phyloP scores from a whole-genome alignment of 768 basidiomycete genomes.

The Hericium alpestre region DNA sequence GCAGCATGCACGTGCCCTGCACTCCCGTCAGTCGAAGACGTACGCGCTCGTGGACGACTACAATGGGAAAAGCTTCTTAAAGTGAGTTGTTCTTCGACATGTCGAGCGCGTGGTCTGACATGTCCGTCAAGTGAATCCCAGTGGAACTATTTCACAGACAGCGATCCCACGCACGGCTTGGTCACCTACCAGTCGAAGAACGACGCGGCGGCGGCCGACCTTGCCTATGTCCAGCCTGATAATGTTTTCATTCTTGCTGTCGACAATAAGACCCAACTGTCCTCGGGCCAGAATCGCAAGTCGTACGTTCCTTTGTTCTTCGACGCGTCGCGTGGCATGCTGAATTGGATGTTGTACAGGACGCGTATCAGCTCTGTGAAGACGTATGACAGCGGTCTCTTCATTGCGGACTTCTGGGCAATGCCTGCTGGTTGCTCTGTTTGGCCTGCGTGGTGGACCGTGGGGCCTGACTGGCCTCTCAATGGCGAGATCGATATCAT shows the following conservation, averaged over 20 bases:
- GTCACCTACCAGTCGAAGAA: conserved; percentile 1
- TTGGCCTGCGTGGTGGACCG: conserved; percentile 22
- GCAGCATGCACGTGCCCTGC: not conserved
- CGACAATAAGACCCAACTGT: conserved; percentile 3
- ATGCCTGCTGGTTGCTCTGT: conserved; percentile 21
- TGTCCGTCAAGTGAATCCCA: too few relatives aligned
- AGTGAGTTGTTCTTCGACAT: not conserved
- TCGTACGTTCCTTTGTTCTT: conserved; percentile 3
- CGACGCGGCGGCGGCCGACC: not conserved
- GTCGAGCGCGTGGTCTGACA: too few relatives aligned
- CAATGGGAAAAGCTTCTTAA: not conserved
- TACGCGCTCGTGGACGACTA: not conserved
- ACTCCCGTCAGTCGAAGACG: not conserved
- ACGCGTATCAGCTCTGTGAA: conserved; percentile 21
- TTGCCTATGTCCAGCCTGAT: conserved; percentile 2
- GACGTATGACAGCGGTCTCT: conserved; percentile 19
- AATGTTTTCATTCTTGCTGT: conserved; percentile 3
- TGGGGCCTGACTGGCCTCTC: conserved; percentile 17
- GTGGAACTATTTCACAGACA: not conserved
- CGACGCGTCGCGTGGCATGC: not conserved
- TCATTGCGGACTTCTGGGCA: conserved; percentile 20
- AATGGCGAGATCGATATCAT: conserved; percentile 28
- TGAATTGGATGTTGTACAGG: conserved; percentile 4
- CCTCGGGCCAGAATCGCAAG: not conserved
- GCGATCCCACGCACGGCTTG: conserved; percentile 1